phyloP scores from a whole-genome alignment of 2,329 filamentous ascomycete genomes.

The Malbranchea cinnamomea region DNA sequence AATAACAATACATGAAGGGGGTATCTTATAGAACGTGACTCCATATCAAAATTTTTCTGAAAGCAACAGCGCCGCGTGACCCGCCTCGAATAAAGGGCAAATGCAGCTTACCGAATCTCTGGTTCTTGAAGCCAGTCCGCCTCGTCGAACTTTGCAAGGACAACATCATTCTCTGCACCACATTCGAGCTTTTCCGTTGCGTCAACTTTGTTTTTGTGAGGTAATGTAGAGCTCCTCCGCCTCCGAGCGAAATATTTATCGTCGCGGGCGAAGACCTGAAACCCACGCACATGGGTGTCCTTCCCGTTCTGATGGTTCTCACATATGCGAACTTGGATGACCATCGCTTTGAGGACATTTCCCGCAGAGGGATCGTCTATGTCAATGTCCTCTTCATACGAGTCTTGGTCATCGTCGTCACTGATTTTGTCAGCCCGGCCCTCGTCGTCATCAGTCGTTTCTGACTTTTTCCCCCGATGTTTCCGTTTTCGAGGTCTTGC shows the following conservation, averaged over 20 bases:
- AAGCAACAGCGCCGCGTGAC: too few species aligned
- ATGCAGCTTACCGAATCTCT: conserved; percentile 26
- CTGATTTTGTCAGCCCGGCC: conserved; percentile 15
- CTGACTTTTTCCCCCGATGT: conserved; percentile 8
- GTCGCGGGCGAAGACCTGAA: conserved; percentile 62
- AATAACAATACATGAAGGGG: too few species aligned
- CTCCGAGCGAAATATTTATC: conserved; percentile 19
- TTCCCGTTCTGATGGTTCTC: conserved; percentile 99
- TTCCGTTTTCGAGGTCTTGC: conserved; percentile 16
- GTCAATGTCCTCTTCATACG: conserved; percentile 14
- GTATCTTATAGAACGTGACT: too few species aligned
- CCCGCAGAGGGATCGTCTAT: conserved; percentile 39
- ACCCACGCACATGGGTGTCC: conserved; percentile 87
- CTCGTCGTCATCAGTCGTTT: conserved; percentile 3
- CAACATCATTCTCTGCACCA: conserved; percentile 14
- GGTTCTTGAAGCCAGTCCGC: conserved; percentile 37
- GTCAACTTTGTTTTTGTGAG: too few species aligned
- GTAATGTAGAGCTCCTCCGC: conserved; percentile 12
- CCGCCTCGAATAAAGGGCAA: conserved; percentile 3
- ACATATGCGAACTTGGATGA: conserved; percentile 77
- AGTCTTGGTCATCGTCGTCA: conserved; percentile 11
- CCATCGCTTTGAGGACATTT: conserved; percentile 69
- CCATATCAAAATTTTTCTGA: too few species aligned
- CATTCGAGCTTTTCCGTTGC: too few species aligned
- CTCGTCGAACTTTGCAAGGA: conserved; percentile 23